Evolutionary conservation across 208 protist species (phyloP).

Genomic region (Acanthamoeba sp.): DNA sequence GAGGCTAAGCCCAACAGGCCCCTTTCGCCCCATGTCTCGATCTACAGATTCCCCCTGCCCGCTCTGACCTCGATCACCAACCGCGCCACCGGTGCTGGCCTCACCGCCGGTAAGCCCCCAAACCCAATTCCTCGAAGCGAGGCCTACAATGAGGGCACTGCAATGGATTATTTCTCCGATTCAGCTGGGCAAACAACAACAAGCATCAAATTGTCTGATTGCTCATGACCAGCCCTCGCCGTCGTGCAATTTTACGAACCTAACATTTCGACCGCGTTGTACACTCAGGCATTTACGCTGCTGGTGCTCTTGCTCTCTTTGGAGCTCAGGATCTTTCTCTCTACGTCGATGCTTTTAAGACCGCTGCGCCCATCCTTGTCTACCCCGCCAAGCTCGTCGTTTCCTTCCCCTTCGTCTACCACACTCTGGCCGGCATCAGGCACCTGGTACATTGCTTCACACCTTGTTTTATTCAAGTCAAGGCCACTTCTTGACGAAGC

Average conservation of each 20-base stretch:
- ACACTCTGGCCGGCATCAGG: slow-evolving; percentile 77
- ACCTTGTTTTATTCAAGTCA: background rate
- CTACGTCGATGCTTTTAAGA: slow-evolving; percentile 72
- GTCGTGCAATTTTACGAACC: too few species aligned
- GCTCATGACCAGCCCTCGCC: too few species aligned
- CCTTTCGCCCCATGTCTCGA: slow-evolving; percentile 77
- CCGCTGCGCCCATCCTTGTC: slow-evolving; percentile 34
- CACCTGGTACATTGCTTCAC: slow-evolving; percentile 70
- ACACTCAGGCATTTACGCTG: slow-evolving; percentile 62
- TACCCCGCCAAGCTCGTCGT: slow-evolving; percentile 56
- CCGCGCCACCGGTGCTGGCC: slow-evolving; percentile 77
- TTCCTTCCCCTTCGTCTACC: slow-evolving; percentile 78
- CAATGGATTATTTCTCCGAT: background rate
- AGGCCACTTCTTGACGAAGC: background rate
- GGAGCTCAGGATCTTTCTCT: slow-evolving; percentile 63
- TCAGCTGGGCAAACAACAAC: background rate
- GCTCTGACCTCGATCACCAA: slow-evolving; percentile 77
- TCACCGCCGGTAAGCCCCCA: slow-evolving; percentile 56
- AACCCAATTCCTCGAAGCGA: background rate
- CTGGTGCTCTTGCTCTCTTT: slow-evolving; percentile 41
- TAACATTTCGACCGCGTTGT: too few species aligned
- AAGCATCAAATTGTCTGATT: too few species aligned
- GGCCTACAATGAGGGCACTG: background rate
- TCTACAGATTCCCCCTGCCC: slow-evolving; percentile 80
- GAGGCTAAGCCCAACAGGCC: slow-evolving; percentile 4